Evolutionary conservation across 805 yeast genomes (phyloP), one percentile per base, ranked within the genome.

Genomic region (Cyberlindnera euphorbiiphila): DNA sequence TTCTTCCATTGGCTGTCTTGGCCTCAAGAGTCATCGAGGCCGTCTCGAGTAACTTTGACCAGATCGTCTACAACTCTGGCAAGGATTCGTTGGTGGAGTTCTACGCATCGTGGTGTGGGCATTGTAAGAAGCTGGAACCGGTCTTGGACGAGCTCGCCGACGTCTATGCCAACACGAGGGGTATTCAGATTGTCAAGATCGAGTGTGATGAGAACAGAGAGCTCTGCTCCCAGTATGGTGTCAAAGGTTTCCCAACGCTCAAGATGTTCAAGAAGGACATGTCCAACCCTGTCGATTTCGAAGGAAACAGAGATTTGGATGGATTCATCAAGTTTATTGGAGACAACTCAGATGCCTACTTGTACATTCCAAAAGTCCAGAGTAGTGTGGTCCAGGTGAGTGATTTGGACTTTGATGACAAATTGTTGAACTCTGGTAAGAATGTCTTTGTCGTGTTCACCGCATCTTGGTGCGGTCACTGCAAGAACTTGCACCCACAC

Each of bases 31-130:
- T 41, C 24, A 32, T 41, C 19, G 44, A 35, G 29, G 39, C 34
- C 27, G 16, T 29, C 32, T 14, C 28, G 43, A 56, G 61, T 24
- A 73, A 65, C 44, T 80, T 80, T 53, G 73, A 76, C 36, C 72
- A 69, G 13, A 58, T 75, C 28, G 82, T 78, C 13, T 61, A 71
- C 37, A 72, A 76, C 31, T 72, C 82, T 6, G 78, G 74, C 23
- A 83, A 82, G 68, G 82, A 79, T 51, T 74, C 89, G 9, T 70
- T 87, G 45, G 85, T 86, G 46, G 84, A 86, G 68, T 91, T 88
- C 67, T 91, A 85, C 59, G 97, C 98, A 34, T 88, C 95, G 59
- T 89, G 96, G 96, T 88, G 96, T 70, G 88, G 95, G 33, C 96
- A 88, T 72, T 87, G 96, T 71, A 86, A 86, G 72, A 85, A 74